phyloP scores from a whole-genome alignment of 345 rosid genomes.

The Ailanthus altissimus region DNA sequence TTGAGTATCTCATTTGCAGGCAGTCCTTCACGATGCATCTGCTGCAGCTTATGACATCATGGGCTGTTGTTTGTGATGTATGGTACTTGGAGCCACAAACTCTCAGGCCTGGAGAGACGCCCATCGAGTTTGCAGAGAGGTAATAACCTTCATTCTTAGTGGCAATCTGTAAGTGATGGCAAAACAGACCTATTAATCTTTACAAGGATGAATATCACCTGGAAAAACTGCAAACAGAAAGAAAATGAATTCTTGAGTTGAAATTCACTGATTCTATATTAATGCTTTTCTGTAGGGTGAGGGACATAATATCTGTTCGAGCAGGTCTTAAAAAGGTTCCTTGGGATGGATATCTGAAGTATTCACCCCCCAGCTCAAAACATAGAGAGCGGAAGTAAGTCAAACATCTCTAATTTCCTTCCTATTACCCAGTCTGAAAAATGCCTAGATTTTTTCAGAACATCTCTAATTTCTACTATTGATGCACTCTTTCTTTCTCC shows the following conservation, averaged over 20 bases:
- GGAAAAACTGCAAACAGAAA: neutral
- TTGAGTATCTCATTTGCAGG: constrained; percentile 45
- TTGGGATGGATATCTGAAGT: constrained; percentile 98
- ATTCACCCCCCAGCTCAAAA: constrained; percentile 92
- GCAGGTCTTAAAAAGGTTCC: constrained; percentile 97
- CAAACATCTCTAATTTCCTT: constrained; percentile 16
- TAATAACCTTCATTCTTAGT: constrained; percentile 22
- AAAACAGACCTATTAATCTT: neutral
- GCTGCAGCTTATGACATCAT: constrained; percentile 96
- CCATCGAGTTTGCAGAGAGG: constrained; percentile 99
- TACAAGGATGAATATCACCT: neutral
- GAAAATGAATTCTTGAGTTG: neutral
- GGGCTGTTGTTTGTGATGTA: constrained; percentile 99
- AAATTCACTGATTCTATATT: constrained; percentile 2
- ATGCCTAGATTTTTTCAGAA: neutral
- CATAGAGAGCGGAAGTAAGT: constrained; percentile 95
- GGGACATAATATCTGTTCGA: constrained; percentile 85
- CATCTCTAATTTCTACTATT: neutral
- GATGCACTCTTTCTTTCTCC: neutral
- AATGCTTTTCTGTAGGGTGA: constrained; percentile 55
- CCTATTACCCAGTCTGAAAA: neutral
- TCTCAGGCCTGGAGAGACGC: constrained; percentile 79
- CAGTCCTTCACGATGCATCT: constrained; percentile 98
- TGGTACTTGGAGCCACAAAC: constrained; percentile 98
- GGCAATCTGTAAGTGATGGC: neutral